Percentiles rank a stretch among this genome's conserved stretches.
Conservation (phyloP, 352 stramenopile genomes). For the Phytophthora chlamydospora region DNA sequence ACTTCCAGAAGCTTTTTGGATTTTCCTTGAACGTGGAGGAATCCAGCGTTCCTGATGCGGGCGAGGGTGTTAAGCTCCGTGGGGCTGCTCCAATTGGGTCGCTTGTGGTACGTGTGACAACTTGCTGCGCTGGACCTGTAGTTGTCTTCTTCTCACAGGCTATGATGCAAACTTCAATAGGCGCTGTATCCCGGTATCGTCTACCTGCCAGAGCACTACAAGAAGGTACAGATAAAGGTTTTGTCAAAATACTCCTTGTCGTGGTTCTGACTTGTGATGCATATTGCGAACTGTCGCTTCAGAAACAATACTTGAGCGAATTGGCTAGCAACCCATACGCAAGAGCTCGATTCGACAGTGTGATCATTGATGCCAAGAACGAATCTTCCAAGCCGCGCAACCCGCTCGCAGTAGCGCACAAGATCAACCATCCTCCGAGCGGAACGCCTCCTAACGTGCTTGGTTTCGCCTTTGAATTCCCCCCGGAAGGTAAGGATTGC, state of each 20-base stretch:
- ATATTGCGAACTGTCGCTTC: background rate
- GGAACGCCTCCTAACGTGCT: constrained; percentile 79
- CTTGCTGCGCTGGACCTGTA: too few species aligned
- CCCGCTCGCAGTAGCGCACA: constrained; percentile 77
- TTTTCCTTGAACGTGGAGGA: constrained; percentile 74
- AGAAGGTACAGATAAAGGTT: constrained; percentile 54
- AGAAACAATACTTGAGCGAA: constrained; percentile 65
- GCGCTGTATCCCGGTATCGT: constrained; percentile 80
- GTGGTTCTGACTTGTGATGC: too few species aligned
- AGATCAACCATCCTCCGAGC: constrained; percentile 85
- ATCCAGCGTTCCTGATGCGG: constrained; percentile 67
- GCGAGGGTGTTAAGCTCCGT: constrained; percentile 74
- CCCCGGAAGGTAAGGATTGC: constrained; percentile 50
- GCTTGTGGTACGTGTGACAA: constrained; percentile 52
- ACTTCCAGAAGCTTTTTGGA: constrained; percentile 64
- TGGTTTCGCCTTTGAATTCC: constrained; percentile 85
- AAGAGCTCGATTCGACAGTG: constrained; percentile 84
- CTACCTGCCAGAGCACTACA: constrained; percentile 87
- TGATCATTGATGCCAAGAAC: constrained; percentile 87
- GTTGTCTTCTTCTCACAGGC: constrained; percentile 4
- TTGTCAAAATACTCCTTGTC: too few species aligned
- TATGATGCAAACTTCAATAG: constrained; percentile 27
- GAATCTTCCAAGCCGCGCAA: constrained; percentile 67
- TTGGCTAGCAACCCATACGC: constrained; percentile 82
- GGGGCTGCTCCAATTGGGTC: constrained; percentile 72